Conservation (phyloP, 176 grass and related monocot genomes). For the Eleusine indica region DNA sequence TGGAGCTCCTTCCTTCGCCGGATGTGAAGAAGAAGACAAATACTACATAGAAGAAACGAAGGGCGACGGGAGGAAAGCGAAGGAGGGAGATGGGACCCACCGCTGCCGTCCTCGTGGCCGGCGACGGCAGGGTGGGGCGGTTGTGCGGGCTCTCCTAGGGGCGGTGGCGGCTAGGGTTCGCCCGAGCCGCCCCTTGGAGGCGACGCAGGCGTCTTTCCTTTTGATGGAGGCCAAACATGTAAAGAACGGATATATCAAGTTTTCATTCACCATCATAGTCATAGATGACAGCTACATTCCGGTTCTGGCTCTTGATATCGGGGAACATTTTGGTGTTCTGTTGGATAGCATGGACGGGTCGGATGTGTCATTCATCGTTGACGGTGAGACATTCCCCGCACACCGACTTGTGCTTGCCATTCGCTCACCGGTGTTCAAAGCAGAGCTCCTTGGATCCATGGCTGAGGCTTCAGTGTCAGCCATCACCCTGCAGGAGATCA, state of each 20-base stretch:
- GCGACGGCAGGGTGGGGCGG: too few relatives aligned
- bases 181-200: too few relatives aligned
- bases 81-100: too few relatives aligned
- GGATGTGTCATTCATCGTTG: background rate
- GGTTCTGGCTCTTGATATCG: background rate
- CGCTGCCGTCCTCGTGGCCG: too few relatives aligned
- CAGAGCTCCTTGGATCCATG: slow-evolving; percentile 44
- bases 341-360: background rate
- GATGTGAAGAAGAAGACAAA: too few relatives aligned
- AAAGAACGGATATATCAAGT: background rate
- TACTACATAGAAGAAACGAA: too few relatives aligned
- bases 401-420: slow-evolving; percentile 30
- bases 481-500: slow-evolving; percentile 22
- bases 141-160: too few relatives aligned
- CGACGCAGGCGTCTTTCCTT: too few relatives aligned
- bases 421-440: slow-evolving; percentile 45
- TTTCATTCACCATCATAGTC: background rate
- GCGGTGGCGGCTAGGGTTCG: too few relatives aligned
- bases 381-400: background rate
- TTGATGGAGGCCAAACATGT: too few relatives aligned
- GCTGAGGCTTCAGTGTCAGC: background rate
- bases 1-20: too few relatives aligned
- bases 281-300: background rate
- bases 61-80: too few relatives aligned
- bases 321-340: background rate